These are phyloP conservation scores for Arctium minus DNA, from an alignment of 129 eudicot genomes.

Conservation along the genomic window DNA sequence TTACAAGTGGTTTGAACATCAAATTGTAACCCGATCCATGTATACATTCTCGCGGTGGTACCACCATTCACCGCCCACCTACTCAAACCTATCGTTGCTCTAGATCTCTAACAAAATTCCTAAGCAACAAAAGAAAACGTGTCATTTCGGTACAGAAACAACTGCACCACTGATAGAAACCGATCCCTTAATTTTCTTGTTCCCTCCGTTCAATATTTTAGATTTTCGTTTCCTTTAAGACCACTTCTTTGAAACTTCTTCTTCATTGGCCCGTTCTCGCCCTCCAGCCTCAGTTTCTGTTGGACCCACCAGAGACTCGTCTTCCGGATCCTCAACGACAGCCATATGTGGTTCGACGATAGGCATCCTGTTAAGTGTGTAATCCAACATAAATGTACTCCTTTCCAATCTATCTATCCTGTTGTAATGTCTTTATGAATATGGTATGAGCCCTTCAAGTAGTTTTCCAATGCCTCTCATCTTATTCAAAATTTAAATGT, in stretches of 20 bases:
- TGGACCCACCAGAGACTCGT: slow-evolving; percentile 12
- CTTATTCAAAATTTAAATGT: slow-evolving; percentile 20
- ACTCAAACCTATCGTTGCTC: neutral
- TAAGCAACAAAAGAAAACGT: neutral
- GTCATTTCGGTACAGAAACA: slow-evolving; percentile 15
- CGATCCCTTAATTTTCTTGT: slow-evolving; percentile 40
- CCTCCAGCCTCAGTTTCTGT: slow-evolving; percentile 21
- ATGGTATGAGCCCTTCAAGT: slow-evolving; percentile 81
- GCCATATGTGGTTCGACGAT: slow-evolving; percentile 63
- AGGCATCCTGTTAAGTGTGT: slow-evolving; percentile 62
- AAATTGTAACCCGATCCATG: too few relatives aligned
- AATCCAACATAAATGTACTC: slow-evolving; percentile 60
- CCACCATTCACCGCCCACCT: neutral
- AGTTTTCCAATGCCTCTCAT: slow-evolving; percentile 80
- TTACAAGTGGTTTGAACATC: too few relatives aligned
- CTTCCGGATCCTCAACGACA: slow-evolving; percentile 21
- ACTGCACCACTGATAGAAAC: slow-evolving; percentile 18
- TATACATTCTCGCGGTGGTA: too few relatives aligned
- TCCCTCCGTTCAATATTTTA: slow-evolving; percentile 25
- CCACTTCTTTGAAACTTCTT: neutral
- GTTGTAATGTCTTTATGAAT: slow-evolving; percentile 85
- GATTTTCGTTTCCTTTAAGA: slow-evolving; percentile 49
- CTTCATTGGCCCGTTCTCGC: slow-evolving; percentile 11
- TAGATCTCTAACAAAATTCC: slow-evolving; percentile 29
- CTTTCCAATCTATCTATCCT: slow-evolving; percentile 65